Evolutionary conservation across 495 filamentous ascomycete genomes (phyloP), one percentile per base, ranked within the genome.

Genomic region (Choiromyces venosus): DNA sequence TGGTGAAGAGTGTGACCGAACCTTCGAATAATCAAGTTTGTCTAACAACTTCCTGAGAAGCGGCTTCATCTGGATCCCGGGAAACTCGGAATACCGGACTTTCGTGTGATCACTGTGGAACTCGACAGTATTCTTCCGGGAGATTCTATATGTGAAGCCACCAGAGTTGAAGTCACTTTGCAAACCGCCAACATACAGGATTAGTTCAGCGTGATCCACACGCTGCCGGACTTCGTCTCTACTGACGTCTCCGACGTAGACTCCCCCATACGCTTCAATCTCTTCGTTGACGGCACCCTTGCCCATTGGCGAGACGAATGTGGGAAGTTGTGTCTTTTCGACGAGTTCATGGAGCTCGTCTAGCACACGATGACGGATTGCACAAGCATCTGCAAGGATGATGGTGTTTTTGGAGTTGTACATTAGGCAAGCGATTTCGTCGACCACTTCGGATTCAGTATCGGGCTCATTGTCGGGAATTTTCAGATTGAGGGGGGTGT

Each of bases 241-340:
- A 19, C 89, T 92, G n/a, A 91, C 94, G 74, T 87, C 87, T 25
- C 94, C 94, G 9, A 91, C 91, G 82, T 97, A 97, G 3, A 97
- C 93, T 66, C 94, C 94, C 29, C 92, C 92, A 78, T 91, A 97
- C 73, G 87, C 89, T 14, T 88, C 85, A 68, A 89, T 85, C 1
- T 87, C 88, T 81, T 98, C 93, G 73, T 97, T 86, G 67, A 97
- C 88, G 10, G 91, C 92, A 61, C 94, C 89, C 82, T 97, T 97
- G 73, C 94, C 93, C 93, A 96, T 96, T 2, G 94, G 94, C 0
- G 93, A 89, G 29, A 95, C 92, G 82, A 95, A 97, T 0, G 90
- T 91, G 10, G 93, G 94, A 14, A 97, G 82, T 12, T 88, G 85
- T 0, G 92, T 91, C 79, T 89, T 92, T 65, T 90, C 86, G 44